A percentile compares a stretch with the other conserved stretches of the same genome.
Evolutionary conservation across 768 basidiomycete species (phyloP).

Genomic region (Phylloporus sp.): DNA sequence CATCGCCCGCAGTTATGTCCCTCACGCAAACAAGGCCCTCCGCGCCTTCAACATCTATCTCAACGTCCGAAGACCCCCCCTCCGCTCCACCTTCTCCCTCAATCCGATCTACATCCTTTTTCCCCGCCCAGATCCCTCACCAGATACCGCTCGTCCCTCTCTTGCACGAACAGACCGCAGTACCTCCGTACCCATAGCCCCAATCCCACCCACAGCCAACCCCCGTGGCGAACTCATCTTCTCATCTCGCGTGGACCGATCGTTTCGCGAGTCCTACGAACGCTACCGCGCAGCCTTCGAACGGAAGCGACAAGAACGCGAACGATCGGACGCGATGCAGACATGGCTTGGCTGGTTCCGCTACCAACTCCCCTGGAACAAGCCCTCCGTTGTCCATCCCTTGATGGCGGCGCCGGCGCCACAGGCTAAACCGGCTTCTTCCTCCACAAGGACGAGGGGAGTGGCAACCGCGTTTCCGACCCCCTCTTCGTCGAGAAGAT

Average conservation of each 20-base stretch:
- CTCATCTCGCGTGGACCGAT: constrained; percentile 75
- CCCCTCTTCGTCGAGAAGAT: constrained; percentile 29
- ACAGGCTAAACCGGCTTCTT: constrained; percentile 24
- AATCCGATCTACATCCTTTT: constrained; percentile 38
- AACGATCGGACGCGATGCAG: constrained; percentile 34
- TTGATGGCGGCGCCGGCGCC: constrained; percentile 2
- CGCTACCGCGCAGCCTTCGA: constrained; percentile 88
- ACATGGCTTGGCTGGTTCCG: constrained; percentile 30
- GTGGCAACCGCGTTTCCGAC: constrained; percentile 25
- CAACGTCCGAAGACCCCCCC: constrained; percentile 81
- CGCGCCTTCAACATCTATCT: constrained; percentile 95
- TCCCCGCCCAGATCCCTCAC: constrained; percentile 25
- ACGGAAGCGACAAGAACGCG: constrained; percentile 61
- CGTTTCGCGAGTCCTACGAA: constrained; percentile 89
- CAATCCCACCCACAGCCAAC: constrained; percentile 86
- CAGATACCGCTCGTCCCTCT: constrained; percentile 19
- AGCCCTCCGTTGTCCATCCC: constrained; percentile 4
- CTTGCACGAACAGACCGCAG: constrained; percentile 34
- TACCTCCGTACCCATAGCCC: constrained; percentile 44
- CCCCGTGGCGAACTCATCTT: constrained; percentile 97
- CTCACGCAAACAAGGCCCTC: constrained; percentile 88
- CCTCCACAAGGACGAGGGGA: constrained; percentile 24
- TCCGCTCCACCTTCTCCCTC: constrained; percentile 52
- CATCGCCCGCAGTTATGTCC: constrained; percentile 70
- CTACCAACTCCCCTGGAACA: constrained; percentile 29